Conservation (phyloP, 306 rosid genomes). For the Vicia sativa region DNA sequence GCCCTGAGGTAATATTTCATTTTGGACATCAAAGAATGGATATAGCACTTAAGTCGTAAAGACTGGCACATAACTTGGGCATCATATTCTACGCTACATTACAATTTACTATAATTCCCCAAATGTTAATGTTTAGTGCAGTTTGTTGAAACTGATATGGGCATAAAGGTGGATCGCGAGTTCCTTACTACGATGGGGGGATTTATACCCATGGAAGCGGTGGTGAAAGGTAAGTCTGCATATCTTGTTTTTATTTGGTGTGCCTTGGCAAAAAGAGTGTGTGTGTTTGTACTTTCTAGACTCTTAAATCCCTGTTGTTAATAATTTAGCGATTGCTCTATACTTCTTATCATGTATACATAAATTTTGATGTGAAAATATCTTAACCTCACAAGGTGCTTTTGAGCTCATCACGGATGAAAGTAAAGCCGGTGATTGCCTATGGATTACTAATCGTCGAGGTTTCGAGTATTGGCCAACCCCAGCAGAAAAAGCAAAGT, state of each 20-base stretch:
- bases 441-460: conserved; percentile 91
- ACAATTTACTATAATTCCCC: conserved; percentile 22
- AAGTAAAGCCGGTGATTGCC: conserved; percentile 89
- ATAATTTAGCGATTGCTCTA: conserved; percentile 20
- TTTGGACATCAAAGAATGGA: conserved; percentile 25
- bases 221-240: conserved; percentile 67
- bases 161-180: conserved; percentile 36
- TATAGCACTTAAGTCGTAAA: background rate
- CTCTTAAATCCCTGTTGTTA: background rate
- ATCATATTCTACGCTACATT: conserved; percentile 9
- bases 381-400: conserved; percentile 60
- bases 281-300: conserved; percentile 17
- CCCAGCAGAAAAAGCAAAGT: conserved; percentile 72
- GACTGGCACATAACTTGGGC: background rate
- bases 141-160: conserved; percentile 85
- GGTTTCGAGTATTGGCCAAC: conserved; percentile 97
- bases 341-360: background rate
- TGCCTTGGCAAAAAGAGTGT: conserved; percentile 31
- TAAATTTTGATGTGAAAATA: conserved; percentile 39
- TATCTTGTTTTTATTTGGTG: conserved; percentile 32
- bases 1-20: conserved; percentile 80
- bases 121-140: conserved; percentile 48
- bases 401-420: conserved; percentile 86
- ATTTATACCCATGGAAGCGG: conserved; percentile 85
- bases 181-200: conserved; percentile 55